These are phyloP conservation scores for Tetradesmus lagerheimii DNA, from an alignment of 139 green algal genomes.

Conservation along the genomic window DNA sequence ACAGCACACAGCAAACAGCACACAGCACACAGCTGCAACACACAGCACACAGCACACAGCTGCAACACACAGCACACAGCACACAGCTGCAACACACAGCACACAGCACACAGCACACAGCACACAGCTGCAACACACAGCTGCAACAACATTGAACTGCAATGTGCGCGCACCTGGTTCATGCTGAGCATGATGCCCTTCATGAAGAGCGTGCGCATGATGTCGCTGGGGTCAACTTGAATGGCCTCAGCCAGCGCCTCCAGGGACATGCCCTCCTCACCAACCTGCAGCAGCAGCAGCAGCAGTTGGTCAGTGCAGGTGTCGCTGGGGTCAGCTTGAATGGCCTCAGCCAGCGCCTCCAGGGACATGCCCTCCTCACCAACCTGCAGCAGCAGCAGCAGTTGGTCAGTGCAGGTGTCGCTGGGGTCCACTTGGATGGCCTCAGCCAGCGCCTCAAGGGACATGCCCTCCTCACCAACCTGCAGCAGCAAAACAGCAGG, in stretches of 20 bases:
- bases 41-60: neutral
- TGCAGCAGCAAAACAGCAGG: neutral
- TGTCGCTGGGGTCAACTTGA: conserved; percentile 82
- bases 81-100: neutral
- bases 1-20: neutral
- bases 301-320: neutral
- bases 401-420: neutral
- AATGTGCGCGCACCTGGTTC: conserved; percentile 81
- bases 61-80: neutral
- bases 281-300: conserved; percentile 51
- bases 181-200: conserved; percentile 95
- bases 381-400: neutral
- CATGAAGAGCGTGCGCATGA: conserved; percentile 97
- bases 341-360: conserved; percentile 83
- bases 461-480: conserved; percentile 87
- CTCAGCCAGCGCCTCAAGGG: conserved; percentile 85
- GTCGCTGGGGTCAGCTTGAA: too few relatives aligned
- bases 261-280: conserved; percentile 89
- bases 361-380: conserved; percentile 90
- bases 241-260: conserved; percentile 78
- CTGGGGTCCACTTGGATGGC: too few relatives aligned
- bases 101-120: neutral
- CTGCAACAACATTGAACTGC: too few relatives aligned
- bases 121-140: neutral
- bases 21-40: neutral